A percentile compares a stretch with the other conserved stretches of the same genome.
Evolutionary conservation across 2,329 filamentous ascomycete genomes (phyloP).

Genomic region (Gliomastix tumulicola): DNA sequence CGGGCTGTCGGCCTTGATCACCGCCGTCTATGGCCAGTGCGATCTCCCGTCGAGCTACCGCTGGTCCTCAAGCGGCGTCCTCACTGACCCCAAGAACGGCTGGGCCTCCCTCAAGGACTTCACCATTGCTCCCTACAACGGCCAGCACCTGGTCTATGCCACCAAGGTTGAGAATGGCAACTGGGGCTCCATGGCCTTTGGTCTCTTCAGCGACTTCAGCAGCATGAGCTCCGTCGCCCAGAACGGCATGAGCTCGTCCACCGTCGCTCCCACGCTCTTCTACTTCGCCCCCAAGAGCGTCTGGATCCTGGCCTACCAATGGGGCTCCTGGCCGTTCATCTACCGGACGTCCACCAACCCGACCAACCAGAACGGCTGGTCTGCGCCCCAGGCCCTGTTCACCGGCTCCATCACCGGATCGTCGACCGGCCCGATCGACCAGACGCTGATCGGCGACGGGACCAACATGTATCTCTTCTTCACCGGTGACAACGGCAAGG

Average conservation of each 20-base stretch:
- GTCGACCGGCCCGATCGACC: constrained; percentile 51
- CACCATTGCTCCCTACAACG: constrained; percentile 46
- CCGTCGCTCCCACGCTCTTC: constrained; percentile 57
- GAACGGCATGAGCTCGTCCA: constrained; percentile 34
- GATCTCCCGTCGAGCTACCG: constrained; percentile 45
- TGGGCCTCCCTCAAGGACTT: constrained; percentile 59
- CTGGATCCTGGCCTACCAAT: constrained; percentile 63
- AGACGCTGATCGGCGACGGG: constrained; percentile 55
- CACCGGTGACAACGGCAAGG: constrained; percentile 57
- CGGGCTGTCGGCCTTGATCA: too few species aligned
- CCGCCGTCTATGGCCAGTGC: too few species aligned
- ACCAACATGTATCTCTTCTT: constrained; percentile 63
- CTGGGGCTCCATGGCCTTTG: constrained; percentile 55
- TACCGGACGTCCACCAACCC: constrained; percentile 55
- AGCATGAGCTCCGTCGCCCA: constrained; percentile 44
- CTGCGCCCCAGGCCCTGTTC: constrained; percentile 45
- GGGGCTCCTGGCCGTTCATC: constrained; percentile 51
- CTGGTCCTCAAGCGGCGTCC: constrained; percentile 43
- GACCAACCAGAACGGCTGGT: constrained; percentile 51
- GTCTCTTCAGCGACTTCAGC: constrained; percentile 43
- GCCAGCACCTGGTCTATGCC: constrained; percentile 54
- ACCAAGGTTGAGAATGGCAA: constrained; percentile 29
- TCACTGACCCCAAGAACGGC: constrained; percentile 45
- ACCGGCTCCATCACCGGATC: constrained; percentile 43
- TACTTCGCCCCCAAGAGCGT: constrained; percentile 53